Percentiles rank a stretch among this genome's conserved stretches.
Evolutionary conservation across 139 green algal species (phyloP).

Genomic region (Penium margaritaceum): DNA sequence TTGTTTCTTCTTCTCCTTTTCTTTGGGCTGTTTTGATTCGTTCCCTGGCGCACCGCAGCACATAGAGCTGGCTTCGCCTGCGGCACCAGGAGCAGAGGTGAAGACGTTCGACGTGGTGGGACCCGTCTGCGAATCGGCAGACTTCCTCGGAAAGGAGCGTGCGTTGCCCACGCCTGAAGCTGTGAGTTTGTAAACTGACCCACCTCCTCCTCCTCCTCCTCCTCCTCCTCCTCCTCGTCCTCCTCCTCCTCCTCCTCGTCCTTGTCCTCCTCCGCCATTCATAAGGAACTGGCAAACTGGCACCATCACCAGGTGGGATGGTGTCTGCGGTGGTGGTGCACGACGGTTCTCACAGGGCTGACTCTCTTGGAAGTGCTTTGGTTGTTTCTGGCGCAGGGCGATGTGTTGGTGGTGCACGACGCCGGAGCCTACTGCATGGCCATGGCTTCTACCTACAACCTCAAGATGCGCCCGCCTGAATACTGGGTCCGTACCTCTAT

Average conservation of each 20-base stretch:
- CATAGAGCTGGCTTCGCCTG: slow-evolving; percentile 84
- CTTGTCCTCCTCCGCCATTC: background rate
- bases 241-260: background rate
- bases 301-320: too few species aligned
- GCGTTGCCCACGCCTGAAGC: slow-evolving; percentile 54
- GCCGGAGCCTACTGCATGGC: slow-evolving; percentile 94
- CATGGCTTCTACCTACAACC: slow-evolving; percentile 96
- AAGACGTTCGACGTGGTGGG: slow-evolving; percentile 83
- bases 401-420: slow-evolving; percentile 83
- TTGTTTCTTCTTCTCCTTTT: too few species aligned
- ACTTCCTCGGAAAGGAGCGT: slow-evolving; percentile 90
- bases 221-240: slow-evolving; percentile 1
- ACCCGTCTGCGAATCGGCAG: slow-evolving; percentile 89
- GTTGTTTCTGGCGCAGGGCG: too few species aligned
- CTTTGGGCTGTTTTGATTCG: too few species aligned
- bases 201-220: too few species aligned
- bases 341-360: too few species aligned
- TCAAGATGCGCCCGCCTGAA: slow-evolving; percentile 87
- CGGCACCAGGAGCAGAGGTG: slow-evolving; percentile 23
- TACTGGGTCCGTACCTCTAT: too few species aligned
- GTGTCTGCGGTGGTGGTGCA: too few species aligned
- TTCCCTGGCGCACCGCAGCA: too few species aligned
- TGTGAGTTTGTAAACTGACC: too few species aligned
- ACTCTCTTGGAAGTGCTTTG: too few species aligned
- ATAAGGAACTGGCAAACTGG: background rate